Conservation (phyloP, 495 filamentous ascomycete species). For the Lepidopterella palustris region DNA sequence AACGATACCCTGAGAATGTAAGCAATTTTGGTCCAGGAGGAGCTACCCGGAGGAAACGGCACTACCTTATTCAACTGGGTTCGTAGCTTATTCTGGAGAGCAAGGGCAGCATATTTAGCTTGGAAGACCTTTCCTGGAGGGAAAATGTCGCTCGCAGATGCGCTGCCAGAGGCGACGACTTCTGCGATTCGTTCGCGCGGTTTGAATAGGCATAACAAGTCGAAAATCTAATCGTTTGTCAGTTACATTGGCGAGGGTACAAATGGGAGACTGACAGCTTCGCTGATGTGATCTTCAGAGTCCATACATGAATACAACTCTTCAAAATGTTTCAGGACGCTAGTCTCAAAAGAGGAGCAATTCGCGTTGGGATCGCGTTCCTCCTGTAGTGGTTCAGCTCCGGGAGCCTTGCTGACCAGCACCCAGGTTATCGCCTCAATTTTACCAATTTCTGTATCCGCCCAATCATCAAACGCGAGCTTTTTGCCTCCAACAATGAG, state of each 20-base stretch:
- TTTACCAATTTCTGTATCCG: constrained; percentile 38
- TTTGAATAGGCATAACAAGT: constrained; percentile 26
- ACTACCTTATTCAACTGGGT: constrained; percentile 21
- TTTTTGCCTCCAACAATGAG: constrained; percentile 47
- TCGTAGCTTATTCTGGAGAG: constrained; percentile 17
- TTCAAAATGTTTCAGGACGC: constrained; percentile 71
- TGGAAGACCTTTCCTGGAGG: constrained; percentile 24
- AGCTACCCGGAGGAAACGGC: neutral
- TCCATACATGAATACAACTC: constrained; percentile 76
- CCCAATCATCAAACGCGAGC: constrained; percentile 42
- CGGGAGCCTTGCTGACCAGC: constrained; percentile 43
- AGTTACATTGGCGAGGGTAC: neutral
- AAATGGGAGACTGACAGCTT: constrained; percentile 8
- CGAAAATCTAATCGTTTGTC: constrained; percentile 20
- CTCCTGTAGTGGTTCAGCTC: constrained; percentile 8
- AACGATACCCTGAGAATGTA: constrained; percentile 5
- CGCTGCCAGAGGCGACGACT: constrained; percentile 43
- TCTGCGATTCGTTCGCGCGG: constrained; percentile 45
- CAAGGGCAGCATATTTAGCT: constrained; percentile 19
- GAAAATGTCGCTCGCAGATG: constrained; percentile 13
- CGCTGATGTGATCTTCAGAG: constrained; percentile 48
- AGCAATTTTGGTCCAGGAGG: neutral
- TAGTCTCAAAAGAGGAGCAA: constrained; percentile 27
- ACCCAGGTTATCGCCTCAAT: constrained; percentile 27
- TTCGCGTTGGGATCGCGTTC: neutral